Base-by-base conservation (phyloP, 352 stramenopile genomes). In the Phytophthora meadii region DNA sequence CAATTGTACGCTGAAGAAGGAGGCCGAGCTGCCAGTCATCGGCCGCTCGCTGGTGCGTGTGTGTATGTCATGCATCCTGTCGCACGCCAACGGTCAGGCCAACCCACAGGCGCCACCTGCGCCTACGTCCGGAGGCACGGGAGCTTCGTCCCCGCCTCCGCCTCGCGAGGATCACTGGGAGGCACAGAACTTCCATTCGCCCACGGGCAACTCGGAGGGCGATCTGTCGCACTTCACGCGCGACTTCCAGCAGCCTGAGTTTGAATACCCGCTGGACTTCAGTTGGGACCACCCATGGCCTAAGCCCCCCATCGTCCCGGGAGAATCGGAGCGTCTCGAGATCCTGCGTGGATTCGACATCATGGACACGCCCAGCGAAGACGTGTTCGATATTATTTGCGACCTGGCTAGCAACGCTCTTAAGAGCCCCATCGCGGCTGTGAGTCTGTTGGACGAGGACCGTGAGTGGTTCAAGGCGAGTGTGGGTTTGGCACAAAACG, bases 51-150 rank as follows among this genome's bases (percentile, higher is more conserved):
- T 94, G 40, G 84, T 96, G 48, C 84, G 84, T 51, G 84, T 96
- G 58, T 96, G 88, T 74, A 96, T 94, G 88, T 94, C 88, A 49
- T 96, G 88, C 74, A 95, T 95, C 61, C 71, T 96, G 54, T 93
- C 83, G 62, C 86, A 93, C 61, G 85, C 85, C 42, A 92, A 92
- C 67, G 70, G 76, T 12, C 86, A 92, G 63, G 81, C 82, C 19
- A 92, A 92, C 67, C 84, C 84, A 41, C 84, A 93, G 68, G 77
- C 74, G 27, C 77, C 76, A 15, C 78, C 82, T 2, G 64, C 71
- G 14, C 72, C 81, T 14, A 81, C 70, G 8, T 79, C 77, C 40
- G 71, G 61, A 25, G 30, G 8, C 30, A 79, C 72, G 52, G 76
- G 72, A 28, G 70, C 54, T 14, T 77, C 71, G 48, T 77, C 77